phyloP scores from a whole-genome alignment of 1,284 basidiomycete genomes.

The Ustilago crameri region DNA sequence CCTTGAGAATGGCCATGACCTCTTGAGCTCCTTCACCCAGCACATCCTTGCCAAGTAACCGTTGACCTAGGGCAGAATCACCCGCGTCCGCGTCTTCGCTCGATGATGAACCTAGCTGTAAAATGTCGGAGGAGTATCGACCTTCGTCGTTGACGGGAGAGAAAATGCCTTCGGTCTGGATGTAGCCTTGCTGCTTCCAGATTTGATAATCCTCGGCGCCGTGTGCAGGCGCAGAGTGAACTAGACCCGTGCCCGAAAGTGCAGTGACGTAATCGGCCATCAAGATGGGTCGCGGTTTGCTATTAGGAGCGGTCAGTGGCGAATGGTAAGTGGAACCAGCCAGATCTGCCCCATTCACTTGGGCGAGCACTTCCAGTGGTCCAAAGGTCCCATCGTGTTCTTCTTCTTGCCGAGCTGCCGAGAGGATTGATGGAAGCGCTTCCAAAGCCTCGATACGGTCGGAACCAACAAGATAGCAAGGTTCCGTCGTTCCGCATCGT shows the following conservation, averaged over 20 bases:
- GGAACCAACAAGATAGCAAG: conserved; percentile 76
- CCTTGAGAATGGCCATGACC: conserved; percentile 72
- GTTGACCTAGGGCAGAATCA: conserved; percentile 53
- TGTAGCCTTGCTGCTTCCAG: conserved; percentile 50
- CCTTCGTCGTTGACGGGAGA: conserved; percentile 81
- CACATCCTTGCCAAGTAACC: conserved; percentile 79
- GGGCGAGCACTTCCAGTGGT: conserved; percentile 31
- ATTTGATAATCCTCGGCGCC: conserved; percentile 86
- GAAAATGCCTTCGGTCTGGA: conserved; percentile 43
- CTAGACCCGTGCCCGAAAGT: conserved; percentile 91
- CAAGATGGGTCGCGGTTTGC: conserved; percentile 69
- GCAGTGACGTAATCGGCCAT: conserved; percentile 79
- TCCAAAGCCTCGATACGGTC: conserved; percentile 73
- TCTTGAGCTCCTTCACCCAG: conserved; percentile 78
- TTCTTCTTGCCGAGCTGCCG: no score
- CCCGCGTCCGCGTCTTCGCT: conserved; percentile 72
- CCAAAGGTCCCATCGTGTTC: conserved; percentile 24
- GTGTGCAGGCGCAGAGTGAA: conserved; percentile 95
- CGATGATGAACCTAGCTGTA: conserved; percentile 15
- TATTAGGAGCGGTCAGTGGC: conserved; percentile 74
- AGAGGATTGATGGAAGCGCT: conserved; percentile 7
- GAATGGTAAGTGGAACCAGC: conserved; percentile 77
- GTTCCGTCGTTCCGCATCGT: conserved; percentile 54
- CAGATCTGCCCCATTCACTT: conserved; percentile 69
- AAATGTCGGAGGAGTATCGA: conserved; percentile 73